A percentile compares a stretch with the other conserved stretches of the same genome.
These are phyloP conservation scores for Sporisorium scitamineum DNA, from an alignment of 1,284 basidiomycete species.

Conservation along the genomic window DNA sequence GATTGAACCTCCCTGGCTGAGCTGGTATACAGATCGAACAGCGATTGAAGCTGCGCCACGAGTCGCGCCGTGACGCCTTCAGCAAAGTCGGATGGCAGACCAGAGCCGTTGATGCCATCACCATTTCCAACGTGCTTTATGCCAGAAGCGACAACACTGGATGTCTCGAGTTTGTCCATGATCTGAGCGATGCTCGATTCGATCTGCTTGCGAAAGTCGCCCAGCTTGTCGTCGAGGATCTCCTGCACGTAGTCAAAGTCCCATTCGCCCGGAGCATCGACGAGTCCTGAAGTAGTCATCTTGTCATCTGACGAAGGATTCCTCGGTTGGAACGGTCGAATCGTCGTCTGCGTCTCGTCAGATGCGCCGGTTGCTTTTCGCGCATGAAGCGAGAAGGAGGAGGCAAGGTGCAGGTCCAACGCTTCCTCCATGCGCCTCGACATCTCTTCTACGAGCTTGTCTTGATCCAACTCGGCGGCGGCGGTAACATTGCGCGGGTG, in stretches of 20 bases:
- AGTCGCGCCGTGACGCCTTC: conserved; percentile 25
- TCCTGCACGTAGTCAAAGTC: conserved; percentile 64
- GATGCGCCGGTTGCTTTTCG: conserved; percentile 30
- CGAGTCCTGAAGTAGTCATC: conserved; percentile 15
- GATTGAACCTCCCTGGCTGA: conserved; percentile 7
- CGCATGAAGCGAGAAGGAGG: conserved; percentile 14
- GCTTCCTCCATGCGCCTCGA: conserved; percentile 30
- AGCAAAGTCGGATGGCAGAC: conserved; percentile 6
- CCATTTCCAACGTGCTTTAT: neutral
- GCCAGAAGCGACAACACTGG: neutral
- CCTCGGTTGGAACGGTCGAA: conserved; percentile 16
- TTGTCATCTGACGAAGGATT: conserved; percentile 19
- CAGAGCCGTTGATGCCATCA: neutral
- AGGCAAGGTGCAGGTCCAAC: conserved; percentile 24
- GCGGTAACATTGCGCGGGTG: conserved; percentile 11
- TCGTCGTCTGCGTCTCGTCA: conserved; percentile 51
- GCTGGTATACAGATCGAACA: conserved; percentile 13
- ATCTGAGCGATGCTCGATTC: conserved; percentile 36
- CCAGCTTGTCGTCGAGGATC: conserved; percentile 50
- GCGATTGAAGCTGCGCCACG: conserved; percentile 5
- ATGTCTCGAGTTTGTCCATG: conserved; percentile 25
- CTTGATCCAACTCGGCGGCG: conserved; percentile 17
- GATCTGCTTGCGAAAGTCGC: conserved; percentile 44
- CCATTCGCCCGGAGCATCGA: conserved; percentile 51
- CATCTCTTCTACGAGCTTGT: conserved; percentile 34